These are phyloP conservation scores for Aspergillus sp. DNA, from an alignment of 2,329 filamentous ascomycete genomes.

Conservation along the genomic window DNA sequence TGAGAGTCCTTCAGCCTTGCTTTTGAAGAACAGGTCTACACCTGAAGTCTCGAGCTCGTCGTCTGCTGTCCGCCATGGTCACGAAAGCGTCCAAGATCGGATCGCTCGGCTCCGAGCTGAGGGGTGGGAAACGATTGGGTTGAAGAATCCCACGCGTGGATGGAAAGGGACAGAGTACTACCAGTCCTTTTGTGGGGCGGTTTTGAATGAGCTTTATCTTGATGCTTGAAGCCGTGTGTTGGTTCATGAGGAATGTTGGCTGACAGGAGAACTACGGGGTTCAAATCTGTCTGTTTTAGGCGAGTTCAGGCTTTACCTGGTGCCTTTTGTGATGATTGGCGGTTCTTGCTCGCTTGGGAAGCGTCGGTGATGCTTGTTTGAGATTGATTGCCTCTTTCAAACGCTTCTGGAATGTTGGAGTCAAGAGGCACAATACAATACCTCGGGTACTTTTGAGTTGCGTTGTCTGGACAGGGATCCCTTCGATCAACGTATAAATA, in stretches of 20 bases:
- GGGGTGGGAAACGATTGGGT: slow-evolving; percentile 45
- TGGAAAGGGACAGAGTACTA: slow-evolving; percentile 47
- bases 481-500: background rate
- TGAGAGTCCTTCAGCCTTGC: too few relatives aligned
- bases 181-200: slow-evolving; percentile 39
- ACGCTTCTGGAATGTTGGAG: background rate
- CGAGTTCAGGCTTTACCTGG: background rate
- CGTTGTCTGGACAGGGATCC: background rate
- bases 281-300: background rate
- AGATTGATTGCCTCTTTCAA: background rate
- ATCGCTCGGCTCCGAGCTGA: slow-evolving; percentile 41
- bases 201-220: slow-evolving; percentile 43
- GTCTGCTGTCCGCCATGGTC: background rate
- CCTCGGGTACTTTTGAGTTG: background rate
- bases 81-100: slow-evolving; percentile 40
- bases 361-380: background rate
- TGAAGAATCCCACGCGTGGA: slow-evolving; percentile 34
- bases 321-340: background rate
- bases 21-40: background rate
- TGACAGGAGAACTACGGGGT: background rate
- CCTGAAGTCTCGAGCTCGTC: background rate
- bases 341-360: background rate
- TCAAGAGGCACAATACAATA: background rate
- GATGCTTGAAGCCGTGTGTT: background rate
- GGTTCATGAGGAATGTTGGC: background rate